phyloP scores from a whole-genome alignment of 192 early-diverging fungal genomes.

The Backusella westeae region DNA sequence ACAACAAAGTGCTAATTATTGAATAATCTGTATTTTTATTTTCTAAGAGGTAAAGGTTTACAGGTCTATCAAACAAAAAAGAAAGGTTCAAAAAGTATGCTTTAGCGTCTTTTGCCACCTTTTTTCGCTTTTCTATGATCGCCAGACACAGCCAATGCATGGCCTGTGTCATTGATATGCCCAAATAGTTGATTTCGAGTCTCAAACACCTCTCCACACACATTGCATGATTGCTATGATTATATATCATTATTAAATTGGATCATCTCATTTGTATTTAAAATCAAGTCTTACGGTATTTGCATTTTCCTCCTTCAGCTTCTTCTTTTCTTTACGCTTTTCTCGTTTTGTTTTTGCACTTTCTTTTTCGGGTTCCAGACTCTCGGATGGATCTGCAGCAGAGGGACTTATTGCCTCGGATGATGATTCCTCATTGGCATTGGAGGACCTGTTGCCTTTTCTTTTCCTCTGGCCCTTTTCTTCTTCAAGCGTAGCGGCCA shows the following conservation, averaged over 20 bases:
- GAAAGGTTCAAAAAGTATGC: neutral
- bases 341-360: constrained; percentile 51
- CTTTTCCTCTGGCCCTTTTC: constrained; percentile 40
- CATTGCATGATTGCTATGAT: constrained; percentile 64
- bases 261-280: neutral
- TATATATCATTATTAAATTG: neutral
- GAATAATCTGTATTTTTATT: neutral
- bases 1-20: too few relatives aligned
- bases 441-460: constrained; percentile 12
- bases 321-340: constrained; percentile 59
- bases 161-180: constrained; percentile 85
- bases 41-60: neutral
- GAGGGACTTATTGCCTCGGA: neutral
- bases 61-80: too few relatives aligned
- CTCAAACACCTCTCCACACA: constrained; percentile 70
- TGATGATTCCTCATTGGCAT: neutral
- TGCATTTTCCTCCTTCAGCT: constrained; percentile 51
- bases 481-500: constrained; percentile 30
- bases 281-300: neutral
- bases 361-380: constrained; percentile 20
- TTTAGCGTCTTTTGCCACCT: constrained; percentile 8
- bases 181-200: constrained; percentile 84
- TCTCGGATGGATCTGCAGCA: constrained; percentile 15
- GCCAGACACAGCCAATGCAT: constrained; percentile 59
- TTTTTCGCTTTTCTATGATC: constrained; percentile 1